Conservation (phyloP, 192 early-diverging fungal species). For the Rhizoclosmatium sp. region DNA sequence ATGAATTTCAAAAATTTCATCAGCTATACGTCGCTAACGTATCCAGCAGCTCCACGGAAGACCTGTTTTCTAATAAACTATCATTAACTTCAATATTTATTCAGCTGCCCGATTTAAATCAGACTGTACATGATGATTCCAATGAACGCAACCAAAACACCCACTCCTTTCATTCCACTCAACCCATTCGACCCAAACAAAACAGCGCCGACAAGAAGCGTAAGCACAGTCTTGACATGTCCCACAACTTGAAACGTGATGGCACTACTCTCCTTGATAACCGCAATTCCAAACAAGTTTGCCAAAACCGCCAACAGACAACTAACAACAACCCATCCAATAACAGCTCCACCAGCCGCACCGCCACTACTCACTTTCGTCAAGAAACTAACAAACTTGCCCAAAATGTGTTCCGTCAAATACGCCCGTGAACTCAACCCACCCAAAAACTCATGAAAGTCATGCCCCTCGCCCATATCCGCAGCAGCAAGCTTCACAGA, state of each 20-base stretch:
- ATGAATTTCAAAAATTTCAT: no score
- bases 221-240: conserved; percentile 22
- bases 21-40: no score
- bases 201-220: conserved; percentile 5
- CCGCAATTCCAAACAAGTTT: conserved; percentile 28
- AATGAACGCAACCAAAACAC: neutral
- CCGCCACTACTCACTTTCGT: neutral
- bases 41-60: no score
- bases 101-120: no score
- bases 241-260: conserved; percentile 27
- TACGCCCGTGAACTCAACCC: conserved; percentile 18
- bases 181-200: conserved; percentile 16
- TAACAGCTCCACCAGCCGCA: neutral
- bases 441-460: conserved; percentile 15
- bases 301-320: conserved; percentile 23
- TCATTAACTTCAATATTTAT: no score
- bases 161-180: conserved; percentile 16
- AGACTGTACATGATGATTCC: neutral
- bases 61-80: no score
- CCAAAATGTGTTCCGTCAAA: conserved; percentile 20
- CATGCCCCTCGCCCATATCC: neutral
- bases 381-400: conserved; percentile 25
- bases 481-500: neutral
- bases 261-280: conserved; percentile 21
- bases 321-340: conserved; percentile 14